phyloP scores from a whole-genome alignment of 495 filamentous ascomycete species.

The Trichocladium antarcticum region DNA sequence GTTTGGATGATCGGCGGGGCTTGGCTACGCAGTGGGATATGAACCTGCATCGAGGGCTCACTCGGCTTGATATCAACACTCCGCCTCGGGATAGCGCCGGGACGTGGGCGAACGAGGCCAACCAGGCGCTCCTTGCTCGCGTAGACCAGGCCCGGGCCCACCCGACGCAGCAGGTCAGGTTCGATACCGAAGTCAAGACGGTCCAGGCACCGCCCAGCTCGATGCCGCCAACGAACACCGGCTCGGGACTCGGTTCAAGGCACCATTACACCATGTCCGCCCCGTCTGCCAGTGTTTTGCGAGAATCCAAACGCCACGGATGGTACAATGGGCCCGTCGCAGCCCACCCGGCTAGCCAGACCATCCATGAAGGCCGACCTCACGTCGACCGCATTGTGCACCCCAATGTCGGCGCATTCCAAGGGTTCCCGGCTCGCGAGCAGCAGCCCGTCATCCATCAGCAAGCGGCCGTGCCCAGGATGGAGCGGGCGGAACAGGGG shows the following conservation, averaged over 20 bases:
- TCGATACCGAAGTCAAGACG: slow-evolving; percentile 29
- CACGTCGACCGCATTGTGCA: slow-evolving; percentile 40
- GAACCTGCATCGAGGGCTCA: slow-evolving; percentile 61
- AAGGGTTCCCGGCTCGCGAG: slow-evolving; percentile 35
- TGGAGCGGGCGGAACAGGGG: slow-evolving; percentile 7
- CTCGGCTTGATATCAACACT: slow-evolving; percentile 58
- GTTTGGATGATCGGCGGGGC: slow-evolving; percentile 48
- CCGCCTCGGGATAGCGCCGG: slow-evolving; percentile 45
- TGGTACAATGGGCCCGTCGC: slow-evolving; percentile 55
- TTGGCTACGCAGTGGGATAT: slow-evolving; percentile 60
- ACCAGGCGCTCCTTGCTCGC: slow-evolving; percentile 40
- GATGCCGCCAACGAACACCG: slow-evolving; percentile 6
- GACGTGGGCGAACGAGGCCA: slow-evolving; percentile 40
- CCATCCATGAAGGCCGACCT: slow-evolving; percentile 28
- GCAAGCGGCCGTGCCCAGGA: neutral
- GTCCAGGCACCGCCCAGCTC: slow-evolving; percentile 3
- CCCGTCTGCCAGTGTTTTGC: slow-evolving; percentile 39
- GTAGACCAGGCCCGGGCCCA: slow-evolving; percentile 29
- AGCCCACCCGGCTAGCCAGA: slow-evolving; percentile 24
- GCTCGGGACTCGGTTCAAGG: slow-evolving; percentile 12
- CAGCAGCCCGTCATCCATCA: slow-evolving; percentile 12
- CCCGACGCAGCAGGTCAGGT: slow-evolving; percentile 16
- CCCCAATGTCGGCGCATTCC: slow-evolving; percentile 36
- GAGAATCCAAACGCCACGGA: slow-evolving; percentile 52
- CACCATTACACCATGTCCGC: slow-evolving; percentile 44